phyloP scores from a whole-genome alignment of 2,329 filamentous ascomycete genomes.

The Pyrenochaeta sp. region DNA sequence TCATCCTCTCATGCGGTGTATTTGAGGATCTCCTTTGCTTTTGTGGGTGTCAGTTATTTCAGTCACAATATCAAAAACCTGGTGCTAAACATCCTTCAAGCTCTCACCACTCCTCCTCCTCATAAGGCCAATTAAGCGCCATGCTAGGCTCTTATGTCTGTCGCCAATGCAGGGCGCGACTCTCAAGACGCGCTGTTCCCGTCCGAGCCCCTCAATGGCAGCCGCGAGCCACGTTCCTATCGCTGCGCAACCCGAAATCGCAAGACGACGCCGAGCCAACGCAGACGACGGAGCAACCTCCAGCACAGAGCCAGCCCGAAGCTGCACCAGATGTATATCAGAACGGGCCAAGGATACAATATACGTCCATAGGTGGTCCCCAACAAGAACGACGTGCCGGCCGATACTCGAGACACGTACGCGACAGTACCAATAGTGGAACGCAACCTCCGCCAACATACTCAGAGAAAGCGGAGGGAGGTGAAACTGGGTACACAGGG shows the following conservation, averaged over 20 bases:
- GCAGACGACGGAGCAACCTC: conserved; percentile 12
- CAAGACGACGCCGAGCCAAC: conserved; percentile 12
- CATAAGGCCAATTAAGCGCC: conserved; percentile 6
- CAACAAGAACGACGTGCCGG: conserved; percentile 4
- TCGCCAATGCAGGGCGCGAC: conserved; percentile 40
- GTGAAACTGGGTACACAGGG: not conserved
- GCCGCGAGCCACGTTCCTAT: conserved; percentile 42
- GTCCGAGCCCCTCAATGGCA: conserved; percentile 38
- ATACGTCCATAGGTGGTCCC: not conserved
- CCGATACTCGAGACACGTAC: conserved; percentile 29
- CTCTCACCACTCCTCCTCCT: not conserved
- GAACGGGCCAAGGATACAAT: conserved; percentile 4
- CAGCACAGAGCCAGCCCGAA: conserved; percentile 7
- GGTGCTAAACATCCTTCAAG: not conserved
- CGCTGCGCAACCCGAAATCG: conserved; percentile 26
- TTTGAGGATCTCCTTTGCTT: not conserved
- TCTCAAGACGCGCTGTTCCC: conserved; percentile 21
- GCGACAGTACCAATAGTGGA: not conserved
- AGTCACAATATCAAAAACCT: not conserved
- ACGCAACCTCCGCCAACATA: not conserved
- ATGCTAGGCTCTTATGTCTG: conserved; percentile 48
- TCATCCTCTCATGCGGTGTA: not conserved
- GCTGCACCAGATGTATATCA: conserved; percentile 2
- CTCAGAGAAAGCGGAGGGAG: not conserved
- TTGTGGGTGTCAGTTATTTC: not conserved